phyloP scores from a whole-genome alignment of 73 alveolate genomes.

The Paramecium sonneborni region DNA sequence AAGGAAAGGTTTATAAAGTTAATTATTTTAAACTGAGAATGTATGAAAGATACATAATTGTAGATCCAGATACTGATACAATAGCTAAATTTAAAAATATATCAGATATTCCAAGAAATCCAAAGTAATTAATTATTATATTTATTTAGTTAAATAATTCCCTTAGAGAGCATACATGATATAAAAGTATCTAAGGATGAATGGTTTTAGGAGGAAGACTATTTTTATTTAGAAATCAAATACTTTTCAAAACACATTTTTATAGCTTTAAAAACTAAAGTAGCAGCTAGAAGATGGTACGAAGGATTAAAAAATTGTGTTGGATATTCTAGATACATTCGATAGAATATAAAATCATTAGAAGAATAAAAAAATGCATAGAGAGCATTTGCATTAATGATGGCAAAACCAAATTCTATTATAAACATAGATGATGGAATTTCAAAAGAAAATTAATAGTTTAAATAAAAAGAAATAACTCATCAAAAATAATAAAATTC shows the following conservation, averaged over 20 bases:
- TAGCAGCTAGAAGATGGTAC: background rate
- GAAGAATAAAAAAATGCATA: background rate
- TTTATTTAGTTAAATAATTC: background rate
- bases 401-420: background rate
- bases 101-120: background rate
- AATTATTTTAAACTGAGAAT: background rate
- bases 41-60: slow-evolving; percentile 15
- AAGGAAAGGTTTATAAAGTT: background rate
- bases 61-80: slow-evolving; percentile 1
- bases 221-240: background rate
- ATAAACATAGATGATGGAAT: background rate
- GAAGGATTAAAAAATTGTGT: background rate
- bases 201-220: background rate
- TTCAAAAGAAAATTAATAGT: background rate
- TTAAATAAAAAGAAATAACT: background rate
- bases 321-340: background rate
- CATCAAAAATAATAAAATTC: background rate
- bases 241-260: background rate
- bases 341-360: background rate
- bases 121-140: background rate
- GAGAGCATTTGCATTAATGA: background rate
- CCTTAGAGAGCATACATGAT: background rate
- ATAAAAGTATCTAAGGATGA: background rate
- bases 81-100: background rate
- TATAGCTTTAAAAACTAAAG: background rate